A percentile compares a stretch with the other conserved stretches of the same genome.
Conservation (phyloP, 2,329 filamentous ascomycete genomes). For the Pyrenophora seminiperda region DNA sequence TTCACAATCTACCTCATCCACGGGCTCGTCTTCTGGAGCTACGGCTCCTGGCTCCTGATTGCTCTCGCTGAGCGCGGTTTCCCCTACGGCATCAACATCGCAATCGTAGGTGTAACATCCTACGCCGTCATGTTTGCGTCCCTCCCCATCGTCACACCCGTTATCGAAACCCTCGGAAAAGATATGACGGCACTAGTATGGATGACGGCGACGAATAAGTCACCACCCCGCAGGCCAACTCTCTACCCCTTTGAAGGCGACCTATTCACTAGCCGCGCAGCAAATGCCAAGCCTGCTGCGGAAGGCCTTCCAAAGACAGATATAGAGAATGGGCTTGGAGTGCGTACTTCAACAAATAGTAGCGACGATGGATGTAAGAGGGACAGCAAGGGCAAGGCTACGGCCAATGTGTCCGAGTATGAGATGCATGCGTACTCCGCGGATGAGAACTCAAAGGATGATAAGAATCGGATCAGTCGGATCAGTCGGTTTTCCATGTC, state of each 20-base stretch:
- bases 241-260: constrained; percentile 40
- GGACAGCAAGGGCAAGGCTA: background rate
- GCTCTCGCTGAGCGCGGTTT: constrained; percentile 38
- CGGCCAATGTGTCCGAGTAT: background rate
- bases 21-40: constrained; percentile 54
- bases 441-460: background rate
- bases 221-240: constrained; percentile 38
- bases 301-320: background rate
- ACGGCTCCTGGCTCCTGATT: constrained; percentile 47
- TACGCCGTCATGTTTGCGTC: constrained; percentile 42
- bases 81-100: constrained; percentile 43
- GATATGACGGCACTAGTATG: constrained; percentile 48
- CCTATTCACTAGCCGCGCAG: constrained; percentile 19
- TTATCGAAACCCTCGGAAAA: constrained; percentile 49
- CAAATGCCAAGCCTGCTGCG: constrained; percentile 4
- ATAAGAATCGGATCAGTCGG: background rate
- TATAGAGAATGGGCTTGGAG: background rate
- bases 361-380: background rate
- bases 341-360: background rate
- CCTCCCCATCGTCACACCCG: constrained; percentile 46
- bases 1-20: constrained; percentile 58
- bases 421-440: background rate
- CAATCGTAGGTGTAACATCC: constrained; percentile 45
- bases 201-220: constrained; percentile 45
- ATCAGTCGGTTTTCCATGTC: no score